Base-by-base conservation (phyloP, 805 yeast species). In the Lipomyces chichibuensis region DNA sequence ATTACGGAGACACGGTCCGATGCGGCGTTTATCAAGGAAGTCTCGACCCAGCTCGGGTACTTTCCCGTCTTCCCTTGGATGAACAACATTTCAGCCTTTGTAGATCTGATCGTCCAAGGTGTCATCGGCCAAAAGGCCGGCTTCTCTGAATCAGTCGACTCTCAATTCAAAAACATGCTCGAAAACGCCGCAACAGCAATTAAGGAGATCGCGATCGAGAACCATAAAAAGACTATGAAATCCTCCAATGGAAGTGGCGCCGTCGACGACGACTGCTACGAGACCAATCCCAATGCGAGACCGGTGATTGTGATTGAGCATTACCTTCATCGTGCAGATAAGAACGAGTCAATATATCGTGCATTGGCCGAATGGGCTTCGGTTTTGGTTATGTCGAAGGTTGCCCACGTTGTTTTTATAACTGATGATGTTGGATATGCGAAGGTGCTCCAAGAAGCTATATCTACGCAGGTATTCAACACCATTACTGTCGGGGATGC, bases 61-160 rank as follows among this genome's bases (percentile, higher is more conserved):
- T 91, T 85, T 81, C 99, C 99, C 0, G 88, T 91, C 5, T 95
- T 95, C 77, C 90, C 97, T 27, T 94, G 98, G 97, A 80, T 93
- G 67, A 91, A 91, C 76, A 85, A 89, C 1, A 80, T 93, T 13
- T 86, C 97, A 0, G 85, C 87, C 65, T 87, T 92, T 66, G 80
- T 91, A 58, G 99, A 95, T 78, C 82, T 95, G 73, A 91, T 88
- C 63, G 89, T 90, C 23, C 97, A 92, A 75, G 94, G 98, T 65
- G 77, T 94, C 54, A 92, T 97, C 0, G 99, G 98, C 0, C 98
- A 92, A 76, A 93, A 92, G 75, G 89, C 96, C 2, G 97, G 97
- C 0, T 80, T 93, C 59, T 86, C 93, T 37, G 97, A 93, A 75
- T 80, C 91, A 1, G 88, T 88, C 69, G 97, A 93, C 72, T 79